These are phyloP conservation scores for Scheffersomyces stipitis DNA, from an alignment of 805 yeast species.

Conservation along the genomic window DNA sequence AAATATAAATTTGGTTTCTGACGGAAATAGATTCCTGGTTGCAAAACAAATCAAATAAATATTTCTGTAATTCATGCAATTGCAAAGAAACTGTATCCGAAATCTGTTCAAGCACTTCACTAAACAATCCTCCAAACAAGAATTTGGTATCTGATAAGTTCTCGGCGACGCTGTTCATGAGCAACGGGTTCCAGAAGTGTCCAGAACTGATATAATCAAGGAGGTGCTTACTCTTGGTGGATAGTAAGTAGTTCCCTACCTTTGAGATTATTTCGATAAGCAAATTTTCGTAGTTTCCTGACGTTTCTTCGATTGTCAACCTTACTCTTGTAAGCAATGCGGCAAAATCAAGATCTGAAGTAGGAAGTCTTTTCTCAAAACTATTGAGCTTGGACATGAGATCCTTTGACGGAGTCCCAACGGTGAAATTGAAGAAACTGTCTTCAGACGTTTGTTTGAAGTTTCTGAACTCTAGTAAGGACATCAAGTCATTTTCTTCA, in stretches of 20 bases:
- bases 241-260: constrained; percentile 38
- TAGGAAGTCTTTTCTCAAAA: constrained; percentile 34
- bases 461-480: constrained; percentile 6
- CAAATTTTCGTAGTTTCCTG: constrained; percentile 14
- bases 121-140: constrained; percentile 29
- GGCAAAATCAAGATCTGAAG: constrained; percentile 48
- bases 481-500: constrained; percentile 4
- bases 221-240: constrained; percentile 11
- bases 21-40: not conserved
- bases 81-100: constrained; percentile 5
- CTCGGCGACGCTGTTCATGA: constrained; percentile 4
- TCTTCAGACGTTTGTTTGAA: constrained; percentile 2
- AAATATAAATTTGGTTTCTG: constrained; percentile 16
- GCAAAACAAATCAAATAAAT: constrained; percentile 9
- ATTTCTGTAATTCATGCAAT: constrained; percentile 11
- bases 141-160: constrained; percentile 18
- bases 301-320: constrained; percentile 22
- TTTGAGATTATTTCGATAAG: constrained; percentile 42
- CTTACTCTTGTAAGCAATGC: constrained; percentile 43
- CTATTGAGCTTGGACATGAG: constrained; percentile 2
- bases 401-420: constrained; percentile 8
- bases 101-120: constrained; percentile 36
- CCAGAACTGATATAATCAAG: constrained; percentile 14
- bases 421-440: constrained; percentile 11
- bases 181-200: constrained; percentile 29